Evolutionary conservation across 2,329 filamentous ascomycete species (phyloP).

Genomic region (Fusarium coicis): DNA sequence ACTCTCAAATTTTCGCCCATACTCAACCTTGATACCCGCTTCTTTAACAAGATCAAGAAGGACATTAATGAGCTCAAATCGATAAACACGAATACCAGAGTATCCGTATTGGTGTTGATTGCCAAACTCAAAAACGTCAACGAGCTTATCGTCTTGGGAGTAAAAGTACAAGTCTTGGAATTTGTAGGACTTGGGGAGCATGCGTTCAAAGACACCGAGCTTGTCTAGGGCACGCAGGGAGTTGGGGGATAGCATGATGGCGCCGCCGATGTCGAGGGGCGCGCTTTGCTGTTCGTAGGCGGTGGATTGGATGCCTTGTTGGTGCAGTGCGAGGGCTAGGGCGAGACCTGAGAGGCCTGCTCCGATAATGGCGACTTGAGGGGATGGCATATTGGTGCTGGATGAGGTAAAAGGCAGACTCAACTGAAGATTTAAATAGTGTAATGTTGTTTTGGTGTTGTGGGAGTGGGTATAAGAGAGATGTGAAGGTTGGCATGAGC

Average conservation of each 20-base stretch:
- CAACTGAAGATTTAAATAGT: too few relatives aligned
- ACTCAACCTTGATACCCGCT: conserved; percentile 55
- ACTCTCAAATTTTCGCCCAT: conserved; percentile 58
- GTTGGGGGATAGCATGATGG: conserved; percentile 69
- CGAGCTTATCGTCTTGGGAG: conserved; percentile 46
- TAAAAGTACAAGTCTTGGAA: conserved; percentile 62
- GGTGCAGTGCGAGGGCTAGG: conserved; percentile 64
- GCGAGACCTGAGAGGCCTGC: conserved; percentile 60
- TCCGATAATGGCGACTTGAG: conserved; percentile 47
- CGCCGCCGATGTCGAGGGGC: conserved; percentile 61
- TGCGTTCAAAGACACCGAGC: conserved; percentile 58
- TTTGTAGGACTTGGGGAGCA: conserved; percentile 59
- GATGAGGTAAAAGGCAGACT: accelerated
- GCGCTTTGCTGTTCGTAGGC: conserved; percentile 63
- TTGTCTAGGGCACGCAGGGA: conserved; percentile 64
- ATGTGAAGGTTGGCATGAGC: neutral
- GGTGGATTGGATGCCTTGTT: conserved; percentile 59
- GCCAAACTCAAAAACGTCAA: conserved; percentile 61
- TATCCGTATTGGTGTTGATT: conserved; percentile 61
- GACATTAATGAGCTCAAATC: conserved; percentile 61
- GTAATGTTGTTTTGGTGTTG: accelerated
- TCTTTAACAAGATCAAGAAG: conserved; percentile 55
- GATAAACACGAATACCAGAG: conserved; percentile 63
- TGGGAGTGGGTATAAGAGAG: accelerated
- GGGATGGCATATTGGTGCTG: conserved; percentile 7